phyloP scores from a whole-genome alignment of 2,329 filamentous ascomycete species.

The Reticulascus tulasneorum region DNA sequence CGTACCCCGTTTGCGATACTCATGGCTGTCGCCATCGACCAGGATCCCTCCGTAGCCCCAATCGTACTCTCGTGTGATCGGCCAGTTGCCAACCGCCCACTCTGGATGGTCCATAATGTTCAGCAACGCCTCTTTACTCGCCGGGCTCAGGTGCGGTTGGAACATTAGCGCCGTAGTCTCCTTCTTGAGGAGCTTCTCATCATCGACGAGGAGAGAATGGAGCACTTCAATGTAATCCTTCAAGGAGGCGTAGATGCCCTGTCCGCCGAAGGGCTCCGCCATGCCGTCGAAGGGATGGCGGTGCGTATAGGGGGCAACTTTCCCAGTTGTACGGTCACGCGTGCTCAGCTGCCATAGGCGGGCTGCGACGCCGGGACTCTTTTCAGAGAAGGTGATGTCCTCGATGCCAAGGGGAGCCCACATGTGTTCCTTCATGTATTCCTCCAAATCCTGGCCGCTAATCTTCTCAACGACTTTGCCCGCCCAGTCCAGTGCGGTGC shows the following conservation, averaged over 20 bases:
- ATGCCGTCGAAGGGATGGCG: conserved; percentile 11
- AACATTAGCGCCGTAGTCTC: conserved; percentile 42
- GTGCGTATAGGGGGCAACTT: conserved; percentile 6
- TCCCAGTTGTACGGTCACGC: conserved; percentile 11
- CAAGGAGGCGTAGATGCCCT: conserved; percentile 30
- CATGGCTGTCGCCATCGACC: conserved; percentile 30
- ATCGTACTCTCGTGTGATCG: conserved; percentile 30
- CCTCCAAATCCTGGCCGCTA: conserved; percentile 36
- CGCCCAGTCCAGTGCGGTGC: conserved; percentile 47
- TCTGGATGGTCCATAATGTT: conserved; percentile 20
- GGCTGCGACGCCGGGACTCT: background rate
- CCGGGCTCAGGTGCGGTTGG: conserved; percentile 35
- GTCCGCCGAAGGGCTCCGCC: conserved; percentile 26
- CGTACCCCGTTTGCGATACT: conserved; percentile 31
- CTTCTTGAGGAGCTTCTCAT: conserved; percentile 40
- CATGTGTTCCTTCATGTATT: conserved; percentile 40
- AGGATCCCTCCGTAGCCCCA: conserved; percentile 39
- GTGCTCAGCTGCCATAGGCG: conserved; percentile 11
- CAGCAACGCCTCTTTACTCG: conserved; percentile 14
- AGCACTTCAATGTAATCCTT: conserved; percentile 40
- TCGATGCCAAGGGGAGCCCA: conserved; percentile 20
- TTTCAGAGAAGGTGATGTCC: conserved; percentile 12
- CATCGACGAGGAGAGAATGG: conserved; percentile 42
- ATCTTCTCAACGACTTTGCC: conserved; percentile 46
- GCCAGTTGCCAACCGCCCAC: conserved; percentile 24